Evolutionary conservation across 176 grass and related monocot species (phyloP).

Genomic region (Aegilops speltoides): DNA sequence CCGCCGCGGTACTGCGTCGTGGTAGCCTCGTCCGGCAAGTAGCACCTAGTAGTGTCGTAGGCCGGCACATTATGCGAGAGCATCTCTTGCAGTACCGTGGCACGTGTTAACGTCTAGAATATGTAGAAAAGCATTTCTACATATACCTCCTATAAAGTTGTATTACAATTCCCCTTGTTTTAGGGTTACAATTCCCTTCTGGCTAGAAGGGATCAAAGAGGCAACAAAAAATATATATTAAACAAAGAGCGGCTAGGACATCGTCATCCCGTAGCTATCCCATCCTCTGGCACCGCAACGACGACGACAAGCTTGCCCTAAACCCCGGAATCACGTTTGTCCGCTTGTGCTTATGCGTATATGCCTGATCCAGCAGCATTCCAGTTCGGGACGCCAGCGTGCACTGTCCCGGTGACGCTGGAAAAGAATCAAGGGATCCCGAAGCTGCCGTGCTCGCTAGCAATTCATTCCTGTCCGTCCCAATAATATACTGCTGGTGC

Average conservation of each 20-base stretch:
- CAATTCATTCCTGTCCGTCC: neutral
- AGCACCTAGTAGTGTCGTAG: neutral
- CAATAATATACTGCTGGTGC: neutral
- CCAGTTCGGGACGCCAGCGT: neutral
- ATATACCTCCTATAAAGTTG: no score
- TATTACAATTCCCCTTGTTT: no score
- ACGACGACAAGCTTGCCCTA: neutral
- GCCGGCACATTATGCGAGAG: no score
- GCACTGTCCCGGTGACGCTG: neutral
- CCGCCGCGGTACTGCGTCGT: no score
- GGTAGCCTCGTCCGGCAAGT: neutral
- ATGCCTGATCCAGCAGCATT: neutral
- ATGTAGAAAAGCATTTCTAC: no score
- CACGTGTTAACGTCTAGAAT: no score
- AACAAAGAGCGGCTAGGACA: neutral
- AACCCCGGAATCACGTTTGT: neutral
- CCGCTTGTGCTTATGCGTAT: neutral
- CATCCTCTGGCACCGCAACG: neutral
- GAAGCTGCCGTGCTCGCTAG: neutral
- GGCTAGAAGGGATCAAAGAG: no score
- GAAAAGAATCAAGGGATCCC: neutral
- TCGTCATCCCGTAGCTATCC: neutral
- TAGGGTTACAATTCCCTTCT: no score
- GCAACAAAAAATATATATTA: no score
- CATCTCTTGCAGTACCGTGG: no score